These are phyloP conservation scores for Tetracladium maxilliforme DNA, from an alignment of 2,329 filamentous ascomycete species.

Conservation along the genomic window DNA sequence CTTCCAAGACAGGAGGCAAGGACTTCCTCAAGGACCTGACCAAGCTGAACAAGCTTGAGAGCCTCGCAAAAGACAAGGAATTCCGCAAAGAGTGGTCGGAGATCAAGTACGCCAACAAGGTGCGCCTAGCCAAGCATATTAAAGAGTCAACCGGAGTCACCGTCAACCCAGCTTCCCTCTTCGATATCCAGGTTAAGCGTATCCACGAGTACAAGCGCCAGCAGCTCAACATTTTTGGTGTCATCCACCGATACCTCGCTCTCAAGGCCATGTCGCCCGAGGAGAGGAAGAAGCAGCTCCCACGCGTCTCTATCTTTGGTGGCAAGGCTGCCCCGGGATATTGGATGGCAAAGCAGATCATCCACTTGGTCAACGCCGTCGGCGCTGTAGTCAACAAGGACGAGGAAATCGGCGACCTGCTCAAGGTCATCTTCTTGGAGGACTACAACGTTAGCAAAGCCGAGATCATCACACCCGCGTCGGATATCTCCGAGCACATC, in stretches of 20 bases:
- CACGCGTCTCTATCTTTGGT: constrained; percentile 90
- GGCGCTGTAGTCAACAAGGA: constrained; percentile 86
- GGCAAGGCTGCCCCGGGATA: constrained; percentile 96
- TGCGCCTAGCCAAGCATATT: constrained; percentile 82
- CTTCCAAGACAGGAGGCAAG: constrained; percentile 70
- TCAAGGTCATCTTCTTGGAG: constrained; percentile 95
- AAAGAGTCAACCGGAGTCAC: constrained; percentile 64
- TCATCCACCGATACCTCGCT: constrained; percentile 83
- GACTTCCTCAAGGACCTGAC: constrained; percentile 87
- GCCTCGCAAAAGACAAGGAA: constrained; percentile 67
- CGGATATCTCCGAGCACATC: constrained; percentile 95
- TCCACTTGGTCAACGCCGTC: constrained; percentile 90
- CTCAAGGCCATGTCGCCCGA: constrained; percentile 77
- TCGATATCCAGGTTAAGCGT: constrained; percentile 96
- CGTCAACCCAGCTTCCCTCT: constrained; percentile 78
- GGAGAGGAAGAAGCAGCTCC: constrained; percentile 72
- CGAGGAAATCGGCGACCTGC: constrained; percentile 74
- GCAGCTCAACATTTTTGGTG: constrained; percentile 96
- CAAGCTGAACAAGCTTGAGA: constrained; percentile 70
- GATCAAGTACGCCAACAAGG: constrained; percentile 95
- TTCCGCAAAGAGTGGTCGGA: constrained; percentile 93
- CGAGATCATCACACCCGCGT: constrained; percentile 88
- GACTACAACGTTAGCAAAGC: constrained; percentile 99
- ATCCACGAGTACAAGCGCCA: constrained; percentile 99
- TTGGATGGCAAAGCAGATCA: constrained; percentile 99